phyloP scores from a whole-genome alignment of 140 eudicot species.

The Erigeron philadelphicus region DNA sequence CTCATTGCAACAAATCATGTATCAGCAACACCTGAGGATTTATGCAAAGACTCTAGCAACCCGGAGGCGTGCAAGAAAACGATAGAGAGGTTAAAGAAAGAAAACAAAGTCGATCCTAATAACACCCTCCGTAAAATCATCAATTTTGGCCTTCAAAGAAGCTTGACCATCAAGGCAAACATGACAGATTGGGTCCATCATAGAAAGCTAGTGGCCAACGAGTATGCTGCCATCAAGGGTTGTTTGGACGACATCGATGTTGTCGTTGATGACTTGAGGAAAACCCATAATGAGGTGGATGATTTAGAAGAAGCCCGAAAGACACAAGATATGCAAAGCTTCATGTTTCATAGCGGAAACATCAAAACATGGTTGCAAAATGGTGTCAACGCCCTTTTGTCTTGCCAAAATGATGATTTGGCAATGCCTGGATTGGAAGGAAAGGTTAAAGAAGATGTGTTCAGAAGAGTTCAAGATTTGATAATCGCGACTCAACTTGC shows the following conservation, averaged over 20 bases:
- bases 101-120: slow-evolving; percentile 30
- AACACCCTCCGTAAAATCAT: slow-evolving; percentile 37
- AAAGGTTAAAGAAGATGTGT: slow-evolving; percentile 26
- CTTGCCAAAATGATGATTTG: slow-evolving; percentile 30
- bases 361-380: slow-evolving; percentile 33
- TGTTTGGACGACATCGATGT: slow-evolving; percentile 36
- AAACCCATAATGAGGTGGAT: slow-evolving; percentile 35
- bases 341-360: slow-evolving; percentile 25
- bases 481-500: slow-evolving; percentile 36
- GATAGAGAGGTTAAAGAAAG: slow-evolving; percentile 29
- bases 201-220: slow-evolving; percentile 30
- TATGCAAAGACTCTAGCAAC: slow-evolving; percentile 30
- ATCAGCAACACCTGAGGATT: slow-evolving; percentile 13
- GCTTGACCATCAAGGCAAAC: slow-evolving; percentile 25
- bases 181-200: slow-evolving; percentile 29
- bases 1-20: slow-evolving; percentile 24
- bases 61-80: slow-evolving; percentile 35
- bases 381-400: slow-evolving; percentile 20
- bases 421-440: slow-evolving; percentile 37
- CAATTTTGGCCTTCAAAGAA: slow-evolving; percentile 34
- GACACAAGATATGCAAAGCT: slow-evolving; percentile 21
- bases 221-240: slow-evolving; percentile 33
- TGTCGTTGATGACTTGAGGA: slow-evolving; percentile 35
- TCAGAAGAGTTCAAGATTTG: slow-evolving; percentile 29
- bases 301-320: slow-evolving; percentile 27